Evolutionary conservation across 129 eudicot genomes (phyloP), one percentile per base, ranked within the genome.

Genomic region (Apium graveolens): DNA sequence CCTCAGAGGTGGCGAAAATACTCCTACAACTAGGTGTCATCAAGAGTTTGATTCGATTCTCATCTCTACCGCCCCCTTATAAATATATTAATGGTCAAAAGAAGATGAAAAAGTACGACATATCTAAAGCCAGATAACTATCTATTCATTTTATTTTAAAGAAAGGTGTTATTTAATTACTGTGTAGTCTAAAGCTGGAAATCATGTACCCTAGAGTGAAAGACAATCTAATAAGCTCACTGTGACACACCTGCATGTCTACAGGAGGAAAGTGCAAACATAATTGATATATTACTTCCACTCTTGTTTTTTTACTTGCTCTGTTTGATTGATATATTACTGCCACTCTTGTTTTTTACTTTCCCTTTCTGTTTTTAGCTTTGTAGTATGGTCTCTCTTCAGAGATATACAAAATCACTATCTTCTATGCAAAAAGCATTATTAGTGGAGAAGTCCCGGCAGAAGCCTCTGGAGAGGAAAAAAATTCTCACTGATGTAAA

Each of bases 331-430:
- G 79, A 32, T 29, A 74, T 72, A 13, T 63, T 34, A 41, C 11
- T 66, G 74, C 38, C 44, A 78, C 16, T 57, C 77, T 10, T 62
- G 10, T 26, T 1, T 9, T n/a, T 43, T 44, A 42, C 24, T 21
- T 79, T 69, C 77, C 76, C 77, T 55, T 46, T 1, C 3, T 72
- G 20, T 49, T 75, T 70, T 89, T 60, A 94, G 99, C 84, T 95
- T 26, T 92, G 99, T 79, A 88, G 89, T 78, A 87, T 95, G 78
- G 95, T 95, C 42, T 86, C 99, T 75, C 99, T 95, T 78, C 99
- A 95, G 80, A 81, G 97, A 76, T 92, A 91, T 74, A 90, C 88
- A 72, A 90, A 90, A 87, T 86, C 89, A 38, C 84, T 95, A 82
- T 90, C 99, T 75, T 80, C 86, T 70, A 21, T 69, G 41, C 99